Evolutionary conservation across 2,329 filamentous ascomycete genomes (phyloP).

Genomic region (Akanthomyces dipterigenus): DNA sequence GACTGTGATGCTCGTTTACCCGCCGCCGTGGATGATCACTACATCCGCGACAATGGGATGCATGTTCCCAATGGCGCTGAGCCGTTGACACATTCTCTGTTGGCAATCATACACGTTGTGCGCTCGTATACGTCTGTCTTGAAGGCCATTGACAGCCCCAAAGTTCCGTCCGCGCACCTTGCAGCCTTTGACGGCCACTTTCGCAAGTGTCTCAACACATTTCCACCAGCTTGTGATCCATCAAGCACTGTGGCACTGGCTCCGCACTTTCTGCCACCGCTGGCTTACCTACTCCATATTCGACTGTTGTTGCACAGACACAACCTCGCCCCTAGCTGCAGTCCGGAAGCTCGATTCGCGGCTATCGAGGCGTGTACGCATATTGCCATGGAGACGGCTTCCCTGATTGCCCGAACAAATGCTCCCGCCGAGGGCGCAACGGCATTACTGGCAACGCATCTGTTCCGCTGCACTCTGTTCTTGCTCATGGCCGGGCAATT

Average conservation of each 20-base stretch:
- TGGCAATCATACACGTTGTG: conserved; percentile 75
- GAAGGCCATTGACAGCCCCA: conserved; percentile 60
- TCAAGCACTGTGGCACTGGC: conserved; percentile 62
- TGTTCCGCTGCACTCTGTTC: conserved; percentile 81
- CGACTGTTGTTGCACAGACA: conserved; percentile 84
- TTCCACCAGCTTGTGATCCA: conserved; percentile 68
- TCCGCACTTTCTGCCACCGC: conserved; percentile 64
- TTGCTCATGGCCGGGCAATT: conserved; percentile 69
- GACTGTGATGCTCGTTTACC: conserved; percentile 84
- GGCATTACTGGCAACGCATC: conserved; percentile 70
- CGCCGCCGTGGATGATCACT: conserved; percentile 72
- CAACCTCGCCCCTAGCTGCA: conserved; percentile 70
- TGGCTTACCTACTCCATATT: conserved; percentile 73
- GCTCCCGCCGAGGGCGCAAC: conserved; percentile 60
- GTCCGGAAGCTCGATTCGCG: conserved; percentile 55
- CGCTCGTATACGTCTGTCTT: conserved; percentile 69
- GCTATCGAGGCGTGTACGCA: conserved; percentile 73
- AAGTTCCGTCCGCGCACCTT: conserved; percentile 60
- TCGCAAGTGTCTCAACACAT: conserved; percentile 63
- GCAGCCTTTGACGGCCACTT: conserved; percentile 80
- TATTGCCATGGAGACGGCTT: conserved; percentile 71
- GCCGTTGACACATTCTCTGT: conserved; percentile 61
- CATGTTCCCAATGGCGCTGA: conserved; percentile 43
- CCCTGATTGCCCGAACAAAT: conserved; percentile 61
- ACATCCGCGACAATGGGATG: conserved; percentile 54